Base-by-base conservation (phyloP, 129 eudicot genomes). In the Smallanthus sonchifolius region DNA sequence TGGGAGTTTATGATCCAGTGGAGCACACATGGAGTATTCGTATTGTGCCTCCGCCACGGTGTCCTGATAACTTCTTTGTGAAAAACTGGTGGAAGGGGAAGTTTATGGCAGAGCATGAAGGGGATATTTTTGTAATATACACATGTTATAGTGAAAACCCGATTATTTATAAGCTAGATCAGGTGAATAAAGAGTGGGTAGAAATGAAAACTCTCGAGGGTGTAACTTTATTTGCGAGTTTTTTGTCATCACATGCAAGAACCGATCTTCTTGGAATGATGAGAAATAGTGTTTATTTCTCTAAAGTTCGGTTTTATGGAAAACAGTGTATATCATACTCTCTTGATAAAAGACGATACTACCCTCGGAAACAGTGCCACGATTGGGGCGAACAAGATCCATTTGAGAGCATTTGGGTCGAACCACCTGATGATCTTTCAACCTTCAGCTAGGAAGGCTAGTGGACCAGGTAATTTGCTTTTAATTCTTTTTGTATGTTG, bases 321-420 rank as follows among this genome's bases (percentile, higher is more conserved):
- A 92, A 82, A 74, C 77, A 90, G 11, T 92, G 97, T 69, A 77
- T 92, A 47, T 89, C 96, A 3, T 92, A 87, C 71, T 92, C 97
- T 37, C 85, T 92, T 52, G 88, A 83, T 51, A 80, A 86, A 9
- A 56, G 43, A 72, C 87, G 97, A 69, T 92, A 92, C 69, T 89
- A 87, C 72, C 97, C 97, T 1, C 81, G 91, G 15, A 92, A 89
- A 79, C 89, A 92, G 88, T 83, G 86, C 49, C 91, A 92, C 80
- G 97, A 92, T 44, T 92, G 97, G 97, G 96, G 97, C 20, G 96
- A 92, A 75, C 93, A 87, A 76, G 89, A 92, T 64, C 96, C 97
- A 13, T 92, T 89, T 64, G 96, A 89, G 76, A 86, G 91, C 80
- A 84, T 92, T 66, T 92, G 97, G 97, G 83, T 92, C 9, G 97